Evolutionary conservation across 2,329 filamentous ascomycete genomes (phyloP).

Genomic region (Ceratocystis lukuohia): DNA sequence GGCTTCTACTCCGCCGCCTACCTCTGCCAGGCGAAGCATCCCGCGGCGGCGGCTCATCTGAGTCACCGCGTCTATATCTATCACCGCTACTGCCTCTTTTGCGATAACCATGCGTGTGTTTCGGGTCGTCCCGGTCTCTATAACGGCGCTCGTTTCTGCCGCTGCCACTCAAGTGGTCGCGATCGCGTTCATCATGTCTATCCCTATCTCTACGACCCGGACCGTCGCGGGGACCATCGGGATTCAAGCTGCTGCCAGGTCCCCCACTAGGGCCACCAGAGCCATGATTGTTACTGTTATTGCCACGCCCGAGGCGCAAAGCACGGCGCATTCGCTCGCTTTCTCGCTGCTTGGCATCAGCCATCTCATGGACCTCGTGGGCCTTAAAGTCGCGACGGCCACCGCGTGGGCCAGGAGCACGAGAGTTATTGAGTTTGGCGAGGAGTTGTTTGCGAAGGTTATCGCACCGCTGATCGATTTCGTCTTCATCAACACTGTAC

Average conservation of each 20-base stretch:
- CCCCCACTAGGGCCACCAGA: background rate
- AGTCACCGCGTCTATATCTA: slow-evolving; percentile 1
- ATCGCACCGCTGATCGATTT: slow-evolving; percentile 58
- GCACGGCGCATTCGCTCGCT: slow-evolving; percentile 77
- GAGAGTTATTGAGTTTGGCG: slow-evolving; percentile 28
- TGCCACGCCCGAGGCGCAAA: slow-evolving; percentile 34
- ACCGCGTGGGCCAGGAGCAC: slow-evolving; percentile 22
- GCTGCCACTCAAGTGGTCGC: background rate
- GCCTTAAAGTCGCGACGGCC: slow-evolving; percentile 56
- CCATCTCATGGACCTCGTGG: slow-evolving; percentile 92
- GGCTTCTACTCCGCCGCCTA: slow-evolving; percentile 1
- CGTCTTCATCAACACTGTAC: slow-evolving; percentile 66
- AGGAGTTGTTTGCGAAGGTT: slow-evolving; percentile 31
- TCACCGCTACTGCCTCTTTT: background rate
- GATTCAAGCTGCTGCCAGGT: background rate
- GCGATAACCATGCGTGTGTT: background rate
- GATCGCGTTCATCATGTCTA: background rate
- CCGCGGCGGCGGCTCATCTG: background rate
- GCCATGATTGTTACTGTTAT: background rate
- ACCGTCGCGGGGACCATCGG: background rate
- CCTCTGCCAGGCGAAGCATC: background rate
- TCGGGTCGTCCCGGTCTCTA: slow-evolving; percentile 16
- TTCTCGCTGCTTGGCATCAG: slow-evolving; percentile 91
- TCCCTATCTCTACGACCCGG: background rate
- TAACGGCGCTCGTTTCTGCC: slow-evolving; percentile 12